Evolutionary conservation across 2,329 filamentous ascomycete genomes (phyloP).

Genomic region (Nemania sp.): DNA sequence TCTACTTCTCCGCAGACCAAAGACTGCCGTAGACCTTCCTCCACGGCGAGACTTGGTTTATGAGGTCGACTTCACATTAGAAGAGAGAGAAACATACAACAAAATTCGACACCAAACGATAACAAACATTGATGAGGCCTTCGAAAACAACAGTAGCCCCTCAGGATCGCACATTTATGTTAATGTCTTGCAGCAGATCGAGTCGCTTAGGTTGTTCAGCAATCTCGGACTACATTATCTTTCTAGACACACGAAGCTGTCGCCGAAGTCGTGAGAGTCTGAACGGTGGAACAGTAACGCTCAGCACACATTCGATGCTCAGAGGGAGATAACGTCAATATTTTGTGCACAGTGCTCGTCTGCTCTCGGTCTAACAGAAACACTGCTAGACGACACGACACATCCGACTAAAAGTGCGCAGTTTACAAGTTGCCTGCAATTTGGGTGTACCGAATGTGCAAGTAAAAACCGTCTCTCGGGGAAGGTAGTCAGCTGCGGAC

Average conservation of each 20-base stretch:
- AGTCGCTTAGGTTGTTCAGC: conserved; percentile 59
- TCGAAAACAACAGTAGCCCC: rapidly evolving
- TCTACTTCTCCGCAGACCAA: not conserved
- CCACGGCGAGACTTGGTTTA: not conserved
- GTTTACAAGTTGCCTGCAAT: conserved; percentile 53
- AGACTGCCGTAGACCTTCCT: not conserved
- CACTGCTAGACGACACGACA: conserved; percentile 36
- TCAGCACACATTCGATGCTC: conserved; percentile 52
- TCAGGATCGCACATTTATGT: conserved; percentile 48
- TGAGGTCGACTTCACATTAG: not conserved
- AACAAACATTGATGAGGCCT: conserved; percentile 36
- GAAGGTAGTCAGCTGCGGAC: conserved; percentile 41
- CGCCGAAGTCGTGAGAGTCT: not conserved
- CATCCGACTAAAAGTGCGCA: conserved; percentile 26
- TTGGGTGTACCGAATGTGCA: conserved; percentile 51
- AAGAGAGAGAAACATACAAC: not conserved
- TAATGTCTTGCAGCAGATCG: conserved; percentile 60
- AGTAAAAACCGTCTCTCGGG: conserved; percentile 12
- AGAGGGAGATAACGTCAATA: conserved; percentile 46
- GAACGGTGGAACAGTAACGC: conserved; percentile 47
- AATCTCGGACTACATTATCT: conserved; percentile 58
- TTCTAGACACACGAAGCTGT: conserved; percentile 43
- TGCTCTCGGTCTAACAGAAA: conserved; percentile 43
- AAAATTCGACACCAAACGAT: not conserved
- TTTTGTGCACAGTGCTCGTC: conserved; percentile 50